Percentiles rank a stretch among this genome's conserved stretches.
phyloP scores from a whole-genome alignment of 345 rosid species.

The Noccaea bulbosa region DNA sequence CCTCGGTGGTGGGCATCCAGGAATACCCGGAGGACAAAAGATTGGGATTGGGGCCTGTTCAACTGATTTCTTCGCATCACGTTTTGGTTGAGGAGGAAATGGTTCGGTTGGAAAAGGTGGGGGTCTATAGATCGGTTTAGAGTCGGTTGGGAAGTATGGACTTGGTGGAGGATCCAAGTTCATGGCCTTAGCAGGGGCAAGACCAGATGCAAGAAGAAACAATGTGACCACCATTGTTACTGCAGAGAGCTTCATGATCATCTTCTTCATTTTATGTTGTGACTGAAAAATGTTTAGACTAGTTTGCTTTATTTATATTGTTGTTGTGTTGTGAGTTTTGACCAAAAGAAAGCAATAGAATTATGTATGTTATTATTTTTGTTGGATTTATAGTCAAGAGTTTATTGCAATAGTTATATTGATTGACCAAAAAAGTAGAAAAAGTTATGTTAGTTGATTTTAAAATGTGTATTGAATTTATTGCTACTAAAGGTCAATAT shows the following conservation, averaged over 20 bases:
- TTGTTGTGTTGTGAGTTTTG: not conserved
- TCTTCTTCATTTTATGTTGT: conserved; percentile 16
- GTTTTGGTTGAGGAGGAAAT: not conserved
- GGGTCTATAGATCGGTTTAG: not conserved
- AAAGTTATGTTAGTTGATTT: not conserved
- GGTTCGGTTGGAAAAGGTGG: not conserved
- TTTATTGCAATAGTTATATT: not conserved
- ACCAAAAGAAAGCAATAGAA: not conserved
- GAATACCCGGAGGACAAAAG: not conserved
- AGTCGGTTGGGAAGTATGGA: not conserved
- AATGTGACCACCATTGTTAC: not conserved
- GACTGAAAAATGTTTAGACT: not conserved
- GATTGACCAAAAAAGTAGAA: not conserved
- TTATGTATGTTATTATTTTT: not conserved
- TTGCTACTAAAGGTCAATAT: no score
- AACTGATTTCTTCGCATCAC: not conserved
- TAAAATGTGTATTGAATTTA: not conserved
- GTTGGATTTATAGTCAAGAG: not conserved
- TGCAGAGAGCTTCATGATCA: conserved; percentile 13
- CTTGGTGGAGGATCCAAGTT: no score
- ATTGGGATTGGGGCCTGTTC: conserved; percentile 13
- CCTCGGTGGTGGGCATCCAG: not conserved
- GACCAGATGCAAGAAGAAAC: conserved; percentile 5
- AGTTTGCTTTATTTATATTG: conserved; percentile 18
- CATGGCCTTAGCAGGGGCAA: not conserved